Evolutionary conservation across 2,329 filamentous ascomycete genomes (phyloP), one percentile per base, ranked within the genome.

Genomic region (Diplocarpon rosae): DNA sequence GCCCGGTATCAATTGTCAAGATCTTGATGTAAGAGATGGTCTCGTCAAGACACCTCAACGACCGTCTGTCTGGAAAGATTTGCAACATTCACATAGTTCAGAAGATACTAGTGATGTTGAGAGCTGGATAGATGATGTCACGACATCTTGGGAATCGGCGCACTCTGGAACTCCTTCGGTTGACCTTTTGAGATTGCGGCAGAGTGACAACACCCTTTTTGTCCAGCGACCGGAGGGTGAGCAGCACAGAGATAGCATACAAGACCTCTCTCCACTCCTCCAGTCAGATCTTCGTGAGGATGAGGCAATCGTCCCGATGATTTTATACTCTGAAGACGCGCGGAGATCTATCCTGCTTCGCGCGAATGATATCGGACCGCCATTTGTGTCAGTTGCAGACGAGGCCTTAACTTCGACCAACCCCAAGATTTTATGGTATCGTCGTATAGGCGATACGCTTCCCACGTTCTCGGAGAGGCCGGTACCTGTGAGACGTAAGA

Each of bases 381-480:
- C 58, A 1, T 58, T 60, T 47, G 50, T 56, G 31, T 42, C 57
- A 60, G 65, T 33, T 55, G 53, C 0, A 56, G 62, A 17, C 50
- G 56, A 24, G 36, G 31, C 46, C 3, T 37, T 51, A 12, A 37
- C 49, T 41, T 37, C 37, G n/a, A 33, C 43, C 15, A 43, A 43
- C 33, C 40, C 16, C 10, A 39, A 34, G 15, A 43, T 50, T 20
- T 44, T 49, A 32, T 80, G 75, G 69, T 74, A 80, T 56, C 68
- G 65, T 30, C 72, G 76, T 2, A 63, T 80, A 38, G 78, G 78
- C 17, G 73, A 80, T 36, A 65, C 71, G 16, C 72, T 72, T 43
- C 74, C 73, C 16, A 70, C 72, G 1, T 82, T 82, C 54, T 78
- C 78, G 1, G 66, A 27, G 40, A 14, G 62, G 66, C 31, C 66